Conservation (phyloP, 441 rosid species). For the Adansonia gregorii region DNA sequence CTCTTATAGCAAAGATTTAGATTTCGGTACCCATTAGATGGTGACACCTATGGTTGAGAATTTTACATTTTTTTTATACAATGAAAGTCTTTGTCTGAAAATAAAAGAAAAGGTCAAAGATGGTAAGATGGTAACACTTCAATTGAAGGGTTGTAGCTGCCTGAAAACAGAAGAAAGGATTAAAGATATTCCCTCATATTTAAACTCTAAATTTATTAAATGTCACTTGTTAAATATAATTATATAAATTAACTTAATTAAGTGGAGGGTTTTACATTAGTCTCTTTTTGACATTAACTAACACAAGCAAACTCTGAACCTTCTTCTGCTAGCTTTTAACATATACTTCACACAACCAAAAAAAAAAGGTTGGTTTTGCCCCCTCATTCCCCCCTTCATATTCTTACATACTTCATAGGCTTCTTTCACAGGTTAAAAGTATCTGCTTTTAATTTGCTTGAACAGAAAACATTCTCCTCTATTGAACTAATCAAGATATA, state of each 20-base stretch:
- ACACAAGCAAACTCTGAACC: conserved; percentile 32
- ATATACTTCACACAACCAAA: background rate
- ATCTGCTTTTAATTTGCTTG: background rate
- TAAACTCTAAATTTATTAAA: too few relatives aligned
- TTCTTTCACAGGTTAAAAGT: conserved; percentile 14
- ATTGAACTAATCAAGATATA: background rate
- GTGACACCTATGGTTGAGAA: too few relatives aligned
- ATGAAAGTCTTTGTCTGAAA: too few relatives aligned
- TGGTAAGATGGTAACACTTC: conserved; percentile 32
- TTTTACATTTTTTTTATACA: too few relatives aligned
- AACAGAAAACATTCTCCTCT: background rate
- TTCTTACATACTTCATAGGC: background rate
- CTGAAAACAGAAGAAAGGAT: too few relatives aligned
- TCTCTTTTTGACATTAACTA: conserved; percentile 29
- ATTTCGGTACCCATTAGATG: conserved; percentile 11
- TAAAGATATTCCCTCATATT: too few relatives aligned
- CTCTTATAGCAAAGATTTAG: conserved; percentile 11
- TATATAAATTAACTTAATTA: too few relatives aligned
- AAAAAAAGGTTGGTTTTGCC: too few relatives aligned
- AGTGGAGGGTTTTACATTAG: conserved; percentile 19
- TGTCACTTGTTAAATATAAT: too few relatives aligned
- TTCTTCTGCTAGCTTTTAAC: conserved; percentile 1
- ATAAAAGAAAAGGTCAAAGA: too few relatives aligned
- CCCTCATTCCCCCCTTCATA: too few relatives aligned
- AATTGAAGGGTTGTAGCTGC: conserved; percentile 14